A percentile compares a stretch with the other conserved stretches of the same genome.
Evolutionary conservation across 345 rosid species (phyloP).

Genomic region (Aurinia saxatilis): DNA sequence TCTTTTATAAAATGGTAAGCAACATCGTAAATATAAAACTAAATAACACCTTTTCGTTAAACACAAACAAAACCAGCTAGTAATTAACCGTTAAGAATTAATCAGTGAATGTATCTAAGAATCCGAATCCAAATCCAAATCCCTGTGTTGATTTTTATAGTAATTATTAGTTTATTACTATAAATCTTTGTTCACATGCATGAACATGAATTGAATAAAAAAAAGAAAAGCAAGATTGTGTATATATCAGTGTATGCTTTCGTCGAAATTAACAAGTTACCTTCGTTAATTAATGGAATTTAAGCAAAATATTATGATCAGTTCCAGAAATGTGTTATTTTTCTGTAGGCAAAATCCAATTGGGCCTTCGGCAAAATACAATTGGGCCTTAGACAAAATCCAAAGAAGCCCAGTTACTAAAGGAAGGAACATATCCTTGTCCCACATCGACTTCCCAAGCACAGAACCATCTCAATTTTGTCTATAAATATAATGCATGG

Average conservation of each 20-base stretch:
- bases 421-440: too few relatives aligned
- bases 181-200: conserved; percentile 14
- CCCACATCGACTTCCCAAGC: too few relatives aligned
- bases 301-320: too few relatives aligned
- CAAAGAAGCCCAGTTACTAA: too few relatives aligned
- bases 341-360: too few relatives aligned
- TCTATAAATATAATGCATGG: too few relatives aligned
- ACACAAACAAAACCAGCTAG: conserved; percentile 13
- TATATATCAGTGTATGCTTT: not conserved
- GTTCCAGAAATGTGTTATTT: too few relatives aligned
- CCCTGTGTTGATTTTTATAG: not conserved
- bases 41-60: conserved; percentile 8
- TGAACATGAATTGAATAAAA: conserved; percentile 14
- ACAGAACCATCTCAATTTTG: too few relatives aligned
- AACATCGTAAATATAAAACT: not conserved
- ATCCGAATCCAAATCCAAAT: not conserved
- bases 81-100: not conserved
- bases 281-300: too few relatives aligned
- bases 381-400: too few relatives aligned
- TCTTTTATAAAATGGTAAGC: conserved; percentile 2
- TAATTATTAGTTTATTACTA: not conserved
- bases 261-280: not conserved
- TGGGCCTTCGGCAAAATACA: too few relatives aligned
- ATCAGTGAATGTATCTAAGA: not conserved
- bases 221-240: not conserved